Evolutionary conservation across 2,329 filamentous ascomycete species (phyloP).

Genomic region (Metarhizium robertsii): DNA sequence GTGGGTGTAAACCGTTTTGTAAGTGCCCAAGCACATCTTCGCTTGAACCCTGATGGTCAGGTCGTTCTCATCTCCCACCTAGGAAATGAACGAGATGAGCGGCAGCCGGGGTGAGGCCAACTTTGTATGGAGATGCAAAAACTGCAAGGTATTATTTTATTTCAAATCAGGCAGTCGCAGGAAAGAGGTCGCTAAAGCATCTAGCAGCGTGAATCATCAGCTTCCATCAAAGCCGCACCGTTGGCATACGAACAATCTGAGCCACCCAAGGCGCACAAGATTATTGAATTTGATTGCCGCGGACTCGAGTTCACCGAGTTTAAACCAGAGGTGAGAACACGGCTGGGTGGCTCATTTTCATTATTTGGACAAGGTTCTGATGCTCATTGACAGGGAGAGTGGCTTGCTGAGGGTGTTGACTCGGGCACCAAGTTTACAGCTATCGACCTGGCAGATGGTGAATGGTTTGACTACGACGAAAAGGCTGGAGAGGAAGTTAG

Average conservation of each 20-base stretch:
- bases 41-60: neutral
- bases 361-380: neutral
- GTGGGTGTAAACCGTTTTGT: slow-evolving; percentile 86
- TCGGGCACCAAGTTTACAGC: slow-evolving; percentile 71
- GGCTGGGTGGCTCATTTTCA: neutral
- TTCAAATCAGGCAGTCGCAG: neutral
- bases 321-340: slow-evolving; percentile 63
- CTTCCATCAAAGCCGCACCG: slow-evolving; percentile 69
- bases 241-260: slow-evolving; percentile 61
- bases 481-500: slow-evolving; percentile 87
- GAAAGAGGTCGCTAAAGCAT: neutral
- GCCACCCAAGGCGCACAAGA: slow-evolving; percentile 64
- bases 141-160: slow-evolving; percentile 65
- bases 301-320: slow-evolving; percentile 90
- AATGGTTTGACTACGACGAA: slow-evolving; percentile 98
- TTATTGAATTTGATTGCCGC: slow-evolving; percentile 88
- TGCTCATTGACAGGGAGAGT: slow-evolving; percentile 58
- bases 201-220: slow-evolving; percentile 68
- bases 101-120: slow-evolving; percentile 93
- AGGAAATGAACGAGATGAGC: slow-evolving; percentile 87
- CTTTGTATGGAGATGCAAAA: slow-evolving; percentile 99
- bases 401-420: slow-evolving; percentile 74
- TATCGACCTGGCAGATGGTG: slow-evolving; percentile 78
- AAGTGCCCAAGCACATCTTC: slow-evolving; percentile 23
- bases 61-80: slow-evolving; percentile 6